Percentiles rank a stretch among this genome's conserved stretches.
Conservation (phyloP, 495 filamentous ascomycete species). For the Xylaria intraflava region DNA sequence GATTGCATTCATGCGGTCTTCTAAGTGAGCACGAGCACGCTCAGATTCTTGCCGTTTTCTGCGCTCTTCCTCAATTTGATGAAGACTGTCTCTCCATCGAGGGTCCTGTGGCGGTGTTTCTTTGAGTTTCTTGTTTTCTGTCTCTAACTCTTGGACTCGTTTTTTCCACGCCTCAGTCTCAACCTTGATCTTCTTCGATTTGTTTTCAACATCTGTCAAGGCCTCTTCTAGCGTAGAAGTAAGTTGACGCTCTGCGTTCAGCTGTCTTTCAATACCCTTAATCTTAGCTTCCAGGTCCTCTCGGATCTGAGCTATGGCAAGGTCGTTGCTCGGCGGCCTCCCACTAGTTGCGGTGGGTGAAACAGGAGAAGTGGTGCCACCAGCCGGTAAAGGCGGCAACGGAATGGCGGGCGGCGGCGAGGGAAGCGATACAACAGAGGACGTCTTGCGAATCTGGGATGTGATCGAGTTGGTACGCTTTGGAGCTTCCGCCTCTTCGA, state of each 20-base stretch:
- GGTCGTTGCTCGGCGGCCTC: constrained; percentile 76
- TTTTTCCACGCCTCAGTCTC: constrained; percentile 88
- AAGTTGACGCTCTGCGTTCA: constrained; percentile 92
- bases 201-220: constrained; percentile 81
- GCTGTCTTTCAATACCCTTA: constrained; percentile 91
- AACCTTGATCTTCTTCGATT: constrained; percentile 75
- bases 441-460: constrained; percentile 73
- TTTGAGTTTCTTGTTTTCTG: constrained; percentile 64
- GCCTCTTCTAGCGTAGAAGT: constrained; percentile 93
- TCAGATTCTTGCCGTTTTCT: constrained; percentile 83
- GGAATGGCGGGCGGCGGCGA: constrained; percentile 88
- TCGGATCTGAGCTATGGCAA: constrained; percentile 63
- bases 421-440: constrained; percentile 74
- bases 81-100: constrained; percentile 65
- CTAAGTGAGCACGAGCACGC: constrained; percentile 75
- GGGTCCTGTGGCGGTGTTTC: constrained; percentile 44
- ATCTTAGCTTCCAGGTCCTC: constrained; percentile 95
- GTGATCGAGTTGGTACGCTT: constrained; percentile 71
- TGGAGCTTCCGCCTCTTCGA: constrained; percentile 47
- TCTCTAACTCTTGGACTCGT: constrained; percentile 69
- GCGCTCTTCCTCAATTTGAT: constrained; percentile 90
- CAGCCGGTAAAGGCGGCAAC: constrained; percentile 78
- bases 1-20: constrained; percentile 90
- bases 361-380: constrained; percentile 34
- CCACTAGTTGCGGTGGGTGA: constrained; percentile 41